phyloP scores from a whole-genome alignment of 2,329 filamentous ascomycete species.

The Cladorrhinum sp. region DNA sequence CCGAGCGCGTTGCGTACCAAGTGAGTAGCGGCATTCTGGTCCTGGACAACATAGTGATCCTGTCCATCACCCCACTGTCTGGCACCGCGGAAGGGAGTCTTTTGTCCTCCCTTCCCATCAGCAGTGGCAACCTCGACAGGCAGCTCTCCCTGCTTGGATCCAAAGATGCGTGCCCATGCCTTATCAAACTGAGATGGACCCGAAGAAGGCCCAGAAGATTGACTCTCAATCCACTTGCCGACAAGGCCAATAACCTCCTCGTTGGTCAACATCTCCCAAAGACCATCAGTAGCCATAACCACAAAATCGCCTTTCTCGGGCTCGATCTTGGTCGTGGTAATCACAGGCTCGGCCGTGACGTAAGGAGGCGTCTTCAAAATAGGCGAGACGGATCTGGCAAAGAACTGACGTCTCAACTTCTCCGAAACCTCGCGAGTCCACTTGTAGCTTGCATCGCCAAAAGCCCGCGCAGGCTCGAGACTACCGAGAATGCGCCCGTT shows the following conservation, averaged over 20 bases:
- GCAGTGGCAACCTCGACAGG: slow-evolving; percentile 66
- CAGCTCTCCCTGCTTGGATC: slow-evolving; percentile 49
- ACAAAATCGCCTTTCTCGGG: slow-evolving; percentile 91
- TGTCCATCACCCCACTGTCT: slow-evolving; percentile 85
- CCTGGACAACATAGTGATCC: slow-evolving; percentile 82
- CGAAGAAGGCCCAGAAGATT: slow-evolving; percentile 44
- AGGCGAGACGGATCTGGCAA: slow-evolving; percentile 73
- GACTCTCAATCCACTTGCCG: slow-evolving; percentile 90
- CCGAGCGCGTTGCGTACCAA: slow-evolving; percentile 92
- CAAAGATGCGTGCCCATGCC: slow-evolving; percentile 66
- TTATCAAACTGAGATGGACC: slow-evolving; percentile 64
- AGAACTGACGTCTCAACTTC: slow-evolving; percentile 80
- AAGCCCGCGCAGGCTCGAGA: slow-evolving; percentile 88
- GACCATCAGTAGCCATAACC: slow-evolving; percentile 91
- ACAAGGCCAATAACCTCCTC: slow-evolving; percentile 97
- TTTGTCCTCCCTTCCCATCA: slow-evolving; percentile 64
- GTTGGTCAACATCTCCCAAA: slow-evolving; percentile 99
- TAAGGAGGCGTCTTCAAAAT: slow-evolving; percentile 90
- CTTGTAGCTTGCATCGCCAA: slow-evolving; percentile 96
- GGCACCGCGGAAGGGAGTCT: slow-evolving; percentile 79
- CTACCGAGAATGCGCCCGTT: slow-evolving; percentile 90
- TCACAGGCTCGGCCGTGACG: slow-evolving; percentile 90
- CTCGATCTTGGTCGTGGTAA: slow-evolving; percentile 89
- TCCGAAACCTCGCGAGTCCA: slow-evolving; percentile 85
- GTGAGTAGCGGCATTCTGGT: slow-evolving; percentile 95